Evolutionary conservation across 192 early-diverging fungal species (phyloP).

Genomic region (Rhizophagus prolifer): DNA sequence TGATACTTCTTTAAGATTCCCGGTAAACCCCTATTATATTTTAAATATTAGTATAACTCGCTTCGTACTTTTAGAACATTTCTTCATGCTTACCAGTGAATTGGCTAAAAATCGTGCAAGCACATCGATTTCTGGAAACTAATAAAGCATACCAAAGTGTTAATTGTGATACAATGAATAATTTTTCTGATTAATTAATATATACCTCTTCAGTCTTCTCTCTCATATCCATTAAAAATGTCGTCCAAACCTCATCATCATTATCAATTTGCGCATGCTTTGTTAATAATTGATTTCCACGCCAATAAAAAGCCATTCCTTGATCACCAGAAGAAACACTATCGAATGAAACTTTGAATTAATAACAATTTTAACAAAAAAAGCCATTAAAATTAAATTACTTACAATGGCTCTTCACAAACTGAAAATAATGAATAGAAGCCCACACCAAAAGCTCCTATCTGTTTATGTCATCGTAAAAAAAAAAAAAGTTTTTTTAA

Average conservation of each 20-base stretch:
- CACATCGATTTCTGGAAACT: conserved; percentile 54
- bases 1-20: conserved; percentile 62
- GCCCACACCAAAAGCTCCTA: conserved; percentile 80
- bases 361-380: background rate
- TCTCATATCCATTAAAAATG: conserved; percentile 74
- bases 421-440: conserved; percentile 89
- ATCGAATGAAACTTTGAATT: background rate
- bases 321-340: conserved; percentile 70
- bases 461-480: conserved; percentile 34
- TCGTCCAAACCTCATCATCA: conserved; percentile 61
- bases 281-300: conserved; percentile 82
- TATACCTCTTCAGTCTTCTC: conserved; percentile 62
- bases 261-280: conserved; percentile 60
- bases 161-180: too few species aligned
- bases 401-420: conserved; percentile 85
- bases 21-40: conserved; percentile 75
- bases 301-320: conserved; percentile 89
- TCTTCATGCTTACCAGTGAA: conserved; percentile 40
- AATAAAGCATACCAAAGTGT: background rate
- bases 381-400: too few species aligned
- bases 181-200: background rate
- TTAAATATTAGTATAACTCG: background rate
- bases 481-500: background rate
- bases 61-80: background rate
- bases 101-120: conserved; percentile 69